Base-by-base conservation (phyloP, 2,329 filamentous ascomycete species). In the Fusarium sp. region DNA sequence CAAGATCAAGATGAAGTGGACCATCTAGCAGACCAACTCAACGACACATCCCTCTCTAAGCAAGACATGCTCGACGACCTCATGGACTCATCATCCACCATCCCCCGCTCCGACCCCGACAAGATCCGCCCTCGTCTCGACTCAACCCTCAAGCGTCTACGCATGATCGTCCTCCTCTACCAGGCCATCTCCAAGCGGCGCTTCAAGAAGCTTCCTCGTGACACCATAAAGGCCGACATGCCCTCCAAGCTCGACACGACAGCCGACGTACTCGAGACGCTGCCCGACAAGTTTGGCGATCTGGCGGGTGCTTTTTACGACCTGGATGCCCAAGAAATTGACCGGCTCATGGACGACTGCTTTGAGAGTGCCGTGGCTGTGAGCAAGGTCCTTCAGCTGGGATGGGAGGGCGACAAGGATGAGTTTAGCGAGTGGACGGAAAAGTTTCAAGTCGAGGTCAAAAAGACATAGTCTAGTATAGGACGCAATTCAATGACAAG, bases 341-440 rank as follows among this genome's bases (percentile, higher is more conserved):
- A 88, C 67, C 73, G 75, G 7, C 77, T 77, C 22, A 82, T 92
- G 78, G 80, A 84, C 5, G 79, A 82, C 36, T 88, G 88, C 67
- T 86, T 88, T 58, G 77, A 79, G 2, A 83, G 87, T 46, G 88
- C 89, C 0, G 83, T 84, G 64, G 78, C 76, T 1, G 84, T 82
- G 0, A 81, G 84, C 0, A 81, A 85, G 53, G 71, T 88, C 43
- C 75, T 91, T 11, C 78, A 79, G 45, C 77, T 80, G 56, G 80
- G 82, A 19, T 93, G 91, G 90, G 76, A 83, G 3, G 88, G 83
- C 0, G 76, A 83, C 42, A 81, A 85, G 15, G 93, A 97, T 70
- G 91, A 90, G 69, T 96, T 96, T 71, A 90, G 88, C 0, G 80
- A 84, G 13, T 96, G 93, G 93, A 86, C 83, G n/a, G 80, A 78